Evolutionary conservation across 2,329 filamentous ascomycete genomes (phyloP), one percentile per base, ranked within the genome.

Genomic region (Ceratocystis eucalypticola): DNA sequence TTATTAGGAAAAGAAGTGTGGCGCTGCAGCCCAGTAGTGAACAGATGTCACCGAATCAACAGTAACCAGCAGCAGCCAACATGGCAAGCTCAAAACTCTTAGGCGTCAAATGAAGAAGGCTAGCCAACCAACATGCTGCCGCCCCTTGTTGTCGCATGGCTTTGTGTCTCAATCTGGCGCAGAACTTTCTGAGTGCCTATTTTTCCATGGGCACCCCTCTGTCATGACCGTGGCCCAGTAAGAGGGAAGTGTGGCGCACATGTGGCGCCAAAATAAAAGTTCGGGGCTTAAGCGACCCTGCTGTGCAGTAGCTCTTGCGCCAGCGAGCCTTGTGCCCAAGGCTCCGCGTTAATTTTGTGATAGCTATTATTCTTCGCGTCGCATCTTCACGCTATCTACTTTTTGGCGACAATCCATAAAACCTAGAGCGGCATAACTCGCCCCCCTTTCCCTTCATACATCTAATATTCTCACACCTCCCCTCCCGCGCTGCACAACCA

Each of bases 401-500:
- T 55, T 8, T 17, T 33, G n/a, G 15, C 22, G 22, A 17, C 22
- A 48, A 53, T 22, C 53, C 53, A 41, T 50, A 25, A 48, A 17
- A n/a, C 1, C 2, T 8, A 10, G n/a, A 17, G 12, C 22, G 15
- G 30, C 15, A 30, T n/a, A 64, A 17, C 33, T 48, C 53, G 28
- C 28, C 20, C 37, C 30, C 6, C 12, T n/a, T 25, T 45, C 57
- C 48, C 33, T 17, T 55, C 41, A 53, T 7, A 53, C 48, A 10
- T 2, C 6, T 22, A 4, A 53, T 22, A 12, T 10, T 7, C 22
- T 8, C 17, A 15, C 10, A 25, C 20, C 22, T 37, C 7, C 12
- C 15, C 12, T 20, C 45, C 37, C 20, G 33, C 48, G 17, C 65
- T 25, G 22, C 57, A 22, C 33, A 70, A 72, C 55, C 61, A 84